phyloP scores from a whole-genome alignment of 1,284 basidiomycete species.

The Kalmanozyma brasiliensis region DNA sequence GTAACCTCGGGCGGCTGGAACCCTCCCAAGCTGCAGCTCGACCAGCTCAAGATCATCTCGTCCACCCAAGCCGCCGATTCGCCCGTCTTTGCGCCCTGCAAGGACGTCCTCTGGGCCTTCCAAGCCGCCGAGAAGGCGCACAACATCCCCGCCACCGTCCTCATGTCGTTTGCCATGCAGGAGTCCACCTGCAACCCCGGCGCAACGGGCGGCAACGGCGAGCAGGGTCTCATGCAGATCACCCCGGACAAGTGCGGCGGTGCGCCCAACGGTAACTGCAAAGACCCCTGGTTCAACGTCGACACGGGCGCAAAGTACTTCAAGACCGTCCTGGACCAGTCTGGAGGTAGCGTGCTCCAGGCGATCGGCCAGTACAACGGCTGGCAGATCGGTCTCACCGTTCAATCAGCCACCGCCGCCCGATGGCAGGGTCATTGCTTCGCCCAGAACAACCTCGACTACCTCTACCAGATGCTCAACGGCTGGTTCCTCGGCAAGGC shows the following conservation, averaged over 20 bases:
- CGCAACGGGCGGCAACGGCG: constrained; percentile 54
- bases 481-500: constrained; percentile 54
- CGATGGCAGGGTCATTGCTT: constrained; percentile 40
- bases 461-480: constrained; percentile 56
- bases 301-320: constrained; percentile 57
- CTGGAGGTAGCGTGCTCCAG: constrained; percentile 39
- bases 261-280: constrained; percentile 50
- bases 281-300: constrained; percentile 52
- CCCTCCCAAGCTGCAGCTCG: constrained; percentile 45
- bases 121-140: constrained; percentile 38
- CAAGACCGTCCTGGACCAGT: constrained; percentile 34
- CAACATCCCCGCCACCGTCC: constrained; percentile 48
- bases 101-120: constrained; percentile 46
- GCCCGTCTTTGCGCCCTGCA: constrained; percentile 51
- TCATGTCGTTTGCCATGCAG: constrained; percentile 61
- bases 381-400: constrained; percentile 47
- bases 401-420: constrained; percentile 40
- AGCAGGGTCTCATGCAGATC: constrained; percentile 62
- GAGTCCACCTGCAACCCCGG: constrained; percentile 57
- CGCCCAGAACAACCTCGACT: constrained; percentile 61
- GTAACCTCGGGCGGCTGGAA: constrained; percentile 48
- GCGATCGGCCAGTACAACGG: constrained; percentile 59
- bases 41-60: constrained; percentile 49
- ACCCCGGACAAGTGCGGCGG: constrained; percentile 58
- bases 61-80: constrained; percentile 33